phyloP scores from a whole-genome alignment of 805 yeast species.

The Cyberlindnera maritima region DNA sequence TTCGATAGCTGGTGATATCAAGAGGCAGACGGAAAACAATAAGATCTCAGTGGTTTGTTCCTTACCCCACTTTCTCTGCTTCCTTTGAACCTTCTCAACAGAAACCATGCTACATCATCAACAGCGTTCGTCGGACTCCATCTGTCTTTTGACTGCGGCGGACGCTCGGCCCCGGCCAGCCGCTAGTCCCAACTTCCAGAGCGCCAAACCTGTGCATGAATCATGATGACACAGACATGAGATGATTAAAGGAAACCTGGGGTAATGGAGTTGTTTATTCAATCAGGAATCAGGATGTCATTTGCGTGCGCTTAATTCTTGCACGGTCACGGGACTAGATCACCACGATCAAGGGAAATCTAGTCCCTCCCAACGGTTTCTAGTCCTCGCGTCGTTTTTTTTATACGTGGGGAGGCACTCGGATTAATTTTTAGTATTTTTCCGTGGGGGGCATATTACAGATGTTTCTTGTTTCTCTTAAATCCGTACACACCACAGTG shows the following conservation, averaged over 20 bases:
- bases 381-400: not conserved
- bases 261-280: not conserved
- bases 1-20: too few relatives aligned
- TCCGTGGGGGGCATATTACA: not conserved
- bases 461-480: too few relatives aligned
- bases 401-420: not conserved
- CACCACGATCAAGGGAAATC: not conserved
- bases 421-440: not conserved
- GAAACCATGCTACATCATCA: too few relatives aligned
- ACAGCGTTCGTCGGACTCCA: not conserved
- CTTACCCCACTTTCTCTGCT: too few relatives aligned
- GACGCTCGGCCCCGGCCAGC: too few relatives aligned
- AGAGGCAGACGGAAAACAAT: too few relatives aligned
- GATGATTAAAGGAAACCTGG: not conserved
- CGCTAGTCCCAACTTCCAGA: too few relatives aligned
- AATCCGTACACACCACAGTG: too few relatives aligned
- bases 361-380: not conserved
- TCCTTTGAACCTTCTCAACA: too few relatives aligned
- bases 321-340: not conserved
- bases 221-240: not conserved
- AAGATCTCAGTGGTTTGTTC: too few relatives aligned
- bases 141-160: too few relatives aligned
- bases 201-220: too few relatives aligned
- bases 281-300: not conserved
- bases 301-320: not conserved